A percentile compares a stretch with the other conserved stretches of the same genome.
Conservation (phyloP, 495 filamentous ascomycete genomes). For the Aspergillus leporis region DNA sequence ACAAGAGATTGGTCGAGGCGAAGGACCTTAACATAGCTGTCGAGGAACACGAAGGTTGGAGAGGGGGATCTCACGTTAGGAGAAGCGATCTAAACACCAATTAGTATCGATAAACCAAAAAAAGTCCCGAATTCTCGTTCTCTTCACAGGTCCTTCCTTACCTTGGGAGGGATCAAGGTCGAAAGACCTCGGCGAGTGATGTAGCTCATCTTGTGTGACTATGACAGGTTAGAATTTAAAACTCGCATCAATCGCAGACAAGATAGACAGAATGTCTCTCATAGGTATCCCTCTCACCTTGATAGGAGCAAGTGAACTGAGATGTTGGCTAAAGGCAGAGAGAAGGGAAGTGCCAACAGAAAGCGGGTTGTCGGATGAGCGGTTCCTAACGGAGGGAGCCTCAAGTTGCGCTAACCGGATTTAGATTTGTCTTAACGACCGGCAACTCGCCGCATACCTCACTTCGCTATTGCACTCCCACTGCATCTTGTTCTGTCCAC, state of each 20-base stretch:
- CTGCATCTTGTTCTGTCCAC: conserved; percentile 23
- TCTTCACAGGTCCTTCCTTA: conserved; percentile 50
- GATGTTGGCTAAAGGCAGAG: conserved; percentile 36
- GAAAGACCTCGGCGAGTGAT: conserved; percentile 86
- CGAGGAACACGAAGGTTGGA: conserved; percentile 19
- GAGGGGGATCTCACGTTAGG: conserved; percentile 72
- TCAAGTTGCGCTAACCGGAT: conserved; percentile 43
- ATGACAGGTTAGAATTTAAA: conserved; percentile 25
- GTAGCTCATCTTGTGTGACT: conserved; percentile 80
- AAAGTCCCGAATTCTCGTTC: conserved; percentile 3
- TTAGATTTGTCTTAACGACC: conserved; percentile 38
- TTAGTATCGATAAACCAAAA: conserved; percentile 29
- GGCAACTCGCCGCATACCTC: conserved; percentile 39
- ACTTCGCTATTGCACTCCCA: conserved; percentile 26
- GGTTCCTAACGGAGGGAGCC: conserved; percentile 31
- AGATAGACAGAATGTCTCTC: not conserved
- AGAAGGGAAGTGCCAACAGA: conserved; percentile 35
- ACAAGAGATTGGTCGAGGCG: conserved; percentile 12
- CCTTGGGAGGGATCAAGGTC: conserved; percentile 98
- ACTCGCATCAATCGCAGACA: conserved; percentile 5
- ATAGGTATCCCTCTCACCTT: conserved; percentile 28
- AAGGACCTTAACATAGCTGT: conserved; percentile 10
- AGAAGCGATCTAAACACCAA: conserved; percentile 69
- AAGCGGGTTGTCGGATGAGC: conserved; percentile 48
- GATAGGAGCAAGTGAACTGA: conserved; percentile 38